phyloP scores from a whole-genome alignment of 495 filamentous ascomycete species.

The Penicillium tannophilum region DNA sequence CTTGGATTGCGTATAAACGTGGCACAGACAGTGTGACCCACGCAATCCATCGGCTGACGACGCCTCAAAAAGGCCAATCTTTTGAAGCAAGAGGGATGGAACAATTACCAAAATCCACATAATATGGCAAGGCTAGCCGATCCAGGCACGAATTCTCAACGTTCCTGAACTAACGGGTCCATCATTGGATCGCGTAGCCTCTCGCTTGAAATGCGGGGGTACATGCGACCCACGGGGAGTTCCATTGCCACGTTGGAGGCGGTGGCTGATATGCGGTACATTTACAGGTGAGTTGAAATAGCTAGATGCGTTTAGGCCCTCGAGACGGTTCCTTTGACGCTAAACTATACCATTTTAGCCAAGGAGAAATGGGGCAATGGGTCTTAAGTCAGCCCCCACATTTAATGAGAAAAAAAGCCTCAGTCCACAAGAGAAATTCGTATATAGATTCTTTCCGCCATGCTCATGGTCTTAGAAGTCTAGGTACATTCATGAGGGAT shows the following conservation, averaged over 20 bases:
- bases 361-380: neutral
- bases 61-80: slow-evolving; percentile 4
- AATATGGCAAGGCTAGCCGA: neutral
- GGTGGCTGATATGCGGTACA: neutral
- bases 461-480: slow-evolving; percentile 4
- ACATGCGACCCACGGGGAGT: neutral
- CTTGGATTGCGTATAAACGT: slow-evolving; percentile 9
- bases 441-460: slow-evolving; percentile 1
- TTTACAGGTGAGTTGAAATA: neutral
- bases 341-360: neutral
- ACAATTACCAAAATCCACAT: neutral
- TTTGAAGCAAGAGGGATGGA: neutral
- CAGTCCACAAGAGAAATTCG: neutral
- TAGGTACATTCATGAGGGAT: slow-evolving; percentile 1
- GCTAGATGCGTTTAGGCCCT: neutral
- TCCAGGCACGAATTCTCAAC: neutral
- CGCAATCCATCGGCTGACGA: slow-evolving; percentile 25
- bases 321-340: too few relatives aligned
- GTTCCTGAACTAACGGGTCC: neutral
- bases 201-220: neutral
- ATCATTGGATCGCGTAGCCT: neutral
- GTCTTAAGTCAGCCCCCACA: neutral
- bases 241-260: neutral
- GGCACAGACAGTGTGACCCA: slow-evolving; percentile 23
- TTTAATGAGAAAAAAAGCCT: neutral